Conservation (phyloP, 2,329 filamentous ascomycete species). For the Tolypocladium sp. region DNA sequence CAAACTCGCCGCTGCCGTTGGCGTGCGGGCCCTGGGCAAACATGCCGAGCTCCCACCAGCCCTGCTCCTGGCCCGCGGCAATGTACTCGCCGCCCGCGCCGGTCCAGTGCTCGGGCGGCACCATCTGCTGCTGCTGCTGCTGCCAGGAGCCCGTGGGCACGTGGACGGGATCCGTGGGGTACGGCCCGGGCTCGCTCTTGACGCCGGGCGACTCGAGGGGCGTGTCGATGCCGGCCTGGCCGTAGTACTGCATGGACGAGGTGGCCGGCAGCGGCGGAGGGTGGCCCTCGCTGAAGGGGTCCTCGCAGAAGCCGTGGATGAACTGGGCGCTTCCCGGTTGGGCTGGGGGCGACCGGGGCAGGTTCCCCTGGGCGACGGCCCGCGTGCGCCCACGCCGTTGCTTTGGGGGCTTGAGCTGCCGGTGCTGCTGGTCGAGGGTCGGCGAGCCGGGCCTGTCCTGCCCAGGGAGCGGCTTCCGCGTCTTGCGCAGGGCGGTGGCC, state of each 20-base stretch:
- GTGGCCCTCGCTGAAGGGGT: slow-evolving; percentile 26
- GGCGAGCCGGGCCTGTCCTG: slow-evolving; percentile 19
- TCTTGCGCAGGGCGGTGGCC: slow-evolving; percentile 24
- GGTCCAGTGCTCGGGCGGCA: slow-evolving; percentile 11
- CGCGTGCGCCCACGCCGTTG: slow-evolving; percentile 15
- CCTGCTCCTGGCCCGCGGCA: slow-evolving; percentile 9
- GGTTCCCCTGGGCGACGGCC: slow-evolving; percentile 8
- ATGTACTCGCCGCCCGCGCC: slow-evolving; percentile 18
- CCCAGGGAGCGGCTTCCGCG: slow-evolving; percentile 12
- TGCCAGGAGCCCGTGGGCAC: slow-evolving; percentile 5
- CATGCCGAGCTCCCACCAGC: slow-evolving; percentile 22
- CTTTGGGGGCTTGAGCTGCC: slow-evolving; percentile 23
- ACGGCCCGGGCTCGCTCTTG: slow-evolving; percentile 19
- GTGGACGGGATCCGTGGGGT: slow-evolving; percentile 11
- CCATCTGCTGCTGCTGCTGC: slow-evolving; percentile 15
- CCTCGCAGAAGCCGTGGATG: slow-evolving; percentile 26
- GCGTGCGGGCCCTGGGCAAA: slow-evolving; percentile 12
- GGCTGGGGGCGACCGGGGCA: slow-evolving; percentile 14
- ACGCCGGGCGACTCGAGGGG: slow-evolving; percentile 29
- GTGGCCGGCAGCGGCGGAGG: slow-evolving; percentile 11
- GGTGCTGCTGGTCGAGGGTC: slow-evolving; percentile 13
- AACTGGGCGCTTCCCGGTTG: slow-evolving; percentile 18
- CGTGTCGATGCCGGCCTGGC: slow-evolving; percentile 21
- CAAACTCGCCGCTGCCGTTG: slow-evolving; percentile 13
- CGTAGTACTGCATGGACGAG: slow-evolving; percentile 19